phyloP scores from a whole-genome alignment of 2,329 filamentous ascomycete genomes.

The Hymenoscyphus repandus region DNA sequence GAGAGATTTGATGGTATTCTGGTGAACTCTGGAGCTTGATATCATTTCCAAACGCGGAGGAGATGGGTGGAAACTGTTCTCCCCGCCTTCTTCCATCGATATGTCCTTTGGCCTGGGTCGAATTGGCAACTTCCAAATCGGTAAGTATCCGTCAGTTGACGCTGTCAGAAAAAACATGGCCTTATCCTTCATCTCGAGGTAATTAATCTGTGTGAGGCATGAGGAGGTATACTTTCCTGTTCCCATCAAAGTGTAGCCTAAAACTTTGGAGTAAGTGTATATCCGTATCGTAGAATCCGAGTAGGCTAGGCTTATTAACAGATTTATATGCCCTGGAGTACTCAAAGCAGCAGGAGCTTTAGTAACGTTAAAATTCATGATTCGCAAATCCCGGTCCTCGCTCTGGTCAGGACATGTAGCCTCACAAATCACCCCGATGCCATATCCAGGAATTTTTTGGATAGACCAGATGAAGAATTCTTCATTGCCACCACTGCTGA shows the following conservation, averaged over 20 bases:
- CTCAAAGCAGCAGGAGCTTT: constrained; percentile 7
- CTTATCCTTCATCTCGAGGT: constrained; percentile 36
- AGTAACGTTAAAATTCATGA: constrained; percentile 69
- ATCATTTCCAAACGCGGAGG: constrained; percentile 7
- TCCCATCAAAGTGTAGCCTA: constrained; percentile 46
- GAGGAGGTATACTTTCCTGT: constrained; percentile 61
- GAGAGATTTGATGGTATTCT: constrained; percentile 72
- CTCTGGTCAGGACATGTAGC: constrained; percentile 47
- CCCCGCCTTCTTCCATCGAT: neutral
- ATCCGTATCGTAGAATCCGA: constrained; percentile 77
- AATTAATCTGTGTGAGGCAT: constrained; percentile 64
- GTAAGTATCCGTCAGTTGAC: constrained; percentile 76
- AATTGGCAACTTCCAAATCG: constrained; percentile 45
- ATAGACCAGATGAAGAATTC: constrained; percentile 82
- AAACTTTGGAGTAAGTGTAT: constrained; percentile 40
- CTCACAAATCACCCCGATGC: constrained; percentile 53
- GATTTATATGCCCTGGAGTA: neutral
- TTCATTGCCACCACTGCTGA: constrained; percentile 83
- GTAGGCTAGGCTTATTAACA: constrained; percentile 66
- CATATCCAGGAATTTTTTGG: constrained; percentile 44
- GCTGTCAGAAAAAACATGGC: constrained; percentile 52
- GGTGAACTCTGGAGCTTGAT: constrained; percentile 54
- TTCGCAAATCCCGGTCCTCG: constrained; percentile 61
- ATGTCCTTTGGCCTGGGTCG: neutral
- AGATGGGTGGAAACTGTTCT: neutral